Percentiles rank a stretch among this genome's conserved stretches.
Conservation (phyloP, 257 asterid genomes). For the Handroanthus guayacan region DNA sequence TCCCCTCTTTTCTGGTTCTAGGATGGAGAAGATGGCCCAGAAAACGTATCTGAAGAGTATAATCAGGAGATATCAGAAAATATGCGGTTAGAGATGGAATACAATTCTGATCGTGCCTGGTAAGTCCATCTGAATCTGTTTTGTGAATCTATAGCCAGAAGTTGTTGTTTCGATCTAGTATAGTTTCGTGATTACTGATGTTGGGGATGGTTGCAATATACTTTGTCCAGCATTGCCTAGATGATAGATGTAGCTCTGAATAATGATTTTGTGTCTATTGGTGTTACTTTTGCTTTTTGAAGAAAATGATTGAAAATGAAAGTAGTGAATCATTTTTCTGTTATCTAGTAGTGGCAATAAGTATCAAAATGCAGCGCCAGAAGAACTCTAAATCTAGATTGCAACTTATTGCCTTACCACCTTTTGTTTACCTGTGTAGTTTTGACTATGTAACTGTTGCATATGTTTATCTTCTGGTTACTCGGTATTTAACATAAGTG, state of each 20-base stretch:
- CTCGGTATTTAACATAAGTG: neutral
- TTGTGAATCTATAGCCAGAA: neutral
- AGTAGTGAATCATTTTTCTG: constrained; percentile 5
- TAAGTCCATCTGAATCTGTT: constrained; percentile 40
- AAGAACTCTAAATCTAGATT: constrained; percentile 6
- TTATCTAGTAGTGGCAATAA: neutral
- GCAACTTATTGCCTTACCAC: constrained; percentile 8
- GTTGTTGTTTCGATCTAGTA: constrained; percentile 12
- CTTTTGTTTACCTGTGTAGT: neutral
- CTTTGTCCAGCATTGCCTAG: neutral
- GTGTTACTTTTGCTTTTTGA: constrained; percentile 14
- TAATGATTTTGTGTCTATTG: constrained; percentile 1
- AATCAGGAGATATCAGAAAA: constrained; percentile 78
- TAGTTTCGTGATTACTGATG: neutral
- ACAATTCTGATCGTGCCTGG: constrained; percentile 93
- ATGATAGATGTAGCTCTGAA: constrained; percentile 2
- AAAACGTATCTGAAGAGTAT: constrained; percentile 49
- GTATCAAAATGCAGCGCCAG: neutral
- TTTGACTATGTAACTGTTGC: neutral
- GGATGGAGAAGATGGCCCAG: constrained; percentile 61
- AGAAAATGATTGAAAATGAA: constrained; percentile 19
- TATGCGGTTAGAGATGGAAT: constrained; percentile 90
- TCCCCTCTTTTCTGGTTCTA: constrained; percentile 42
- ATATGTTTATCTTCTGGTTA: constrained; percentile 9
- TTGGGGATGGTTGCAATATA: neutral